A percentile compares a stretch with the other conserved stretches of the same genome.
Conservation (phyloP, 139 green algal species). For the Closterium sp. region DNA sequence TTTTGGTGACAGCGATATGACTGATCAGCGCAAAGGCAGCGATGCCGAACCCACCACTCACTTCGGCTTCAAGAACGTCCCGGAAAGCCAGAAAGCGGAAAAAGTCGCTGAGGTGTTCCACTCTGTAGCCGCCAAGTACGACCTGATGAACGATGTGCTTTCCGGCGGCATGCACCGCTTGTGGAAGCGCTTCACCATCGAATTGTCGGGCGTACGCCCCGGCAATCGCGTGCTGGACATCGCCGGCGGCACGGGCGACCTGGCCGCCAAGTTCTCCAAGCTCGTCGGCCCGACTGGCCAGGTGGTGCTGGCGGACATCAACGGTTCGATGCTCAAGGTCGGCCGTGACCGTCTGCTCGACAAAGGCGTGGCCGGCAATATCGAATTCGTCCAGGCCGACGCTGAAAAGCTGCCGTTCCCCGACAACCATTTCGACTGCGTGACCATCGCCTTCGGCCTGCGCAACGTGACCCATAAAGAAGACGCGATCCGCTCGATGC, state of each 20-base stretch:
- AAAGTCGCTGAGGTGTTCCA: background rate
- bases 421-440: background rate
- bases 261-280: background rate
- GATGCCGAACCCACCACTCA: too few species aligned
- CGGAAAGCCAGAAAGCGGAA: background rate
- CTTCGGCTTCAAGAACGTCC: too few species aligned
- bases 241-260: background rate
- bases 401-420: background rate
- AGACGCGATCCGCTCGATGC: background rate
- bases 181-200: background rate
- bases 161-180: background rate
- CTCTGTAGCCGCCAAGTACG: background rate
- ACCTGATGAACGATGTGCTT: background rate
- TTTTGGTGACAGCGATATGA: too few species aligned
- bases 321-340: background rate
- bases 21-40: too few species aligned
- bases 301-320: background rate
- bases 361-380: background rate
- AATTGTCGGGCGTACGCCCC: too few species aligned
- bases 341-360: background rate
- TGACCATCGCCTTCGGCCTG: background rate
- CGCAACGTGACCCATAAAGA: background rate
- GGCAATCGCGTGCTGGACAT: background rate
- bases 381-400: background rate
- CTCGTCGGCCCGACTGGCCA: background rate